A percentile compares a stretch with the other conserved stretches of the same genome.
phyloP scores from a whole-genome alignment of 441 rosid species.

The Bocquillonia castaneifolia region DNA sequence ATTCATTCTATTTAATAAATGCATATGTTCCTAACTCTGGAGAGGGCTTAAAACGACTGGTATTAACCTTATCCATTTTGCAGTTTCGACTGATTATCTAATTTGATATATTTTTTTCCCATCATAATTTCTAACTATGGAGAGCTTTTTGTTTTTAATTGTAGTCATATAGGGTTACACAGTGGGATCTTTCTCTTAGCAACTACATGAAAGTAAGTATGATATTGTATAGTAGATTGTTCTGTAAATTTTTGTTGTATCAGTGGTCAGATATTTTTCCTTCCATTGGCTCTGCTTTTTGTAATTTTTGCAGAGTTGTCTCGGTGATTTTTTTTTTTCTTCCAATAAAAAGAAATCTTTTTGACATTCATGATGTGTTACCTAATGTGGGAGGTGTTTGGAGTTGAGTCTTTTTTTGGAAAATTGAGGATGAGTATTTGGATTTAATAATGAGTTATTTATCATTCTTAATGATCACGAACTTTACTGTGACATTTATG shows the following conservation, averaged over 20 bases:
- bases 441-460: background rate
- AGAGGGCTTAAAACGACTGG: conserved; percentile 94
- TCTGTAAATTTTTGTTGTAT: background rate
- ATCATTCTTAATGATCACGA: background rate
- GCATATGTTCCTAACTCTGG: conserved; percentile 89
- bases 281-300: background rate
- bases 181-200: conserved; percentile 87
- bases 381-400: background rate
- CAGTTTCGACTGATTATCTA: conserved; percentile 10
- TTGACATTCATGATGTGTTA: background rate
- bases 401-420: background rate
- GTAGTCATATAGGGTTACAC: conserved; percentile 62
- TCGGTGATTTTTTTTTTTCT: background rate
- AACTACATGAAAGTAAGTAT: conserved; percentile 67
- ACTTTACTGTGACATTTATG: background rate
- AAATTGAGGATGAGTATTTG: background rate
- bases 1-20: conserved; percentile 66
- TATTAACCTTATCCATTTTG: conserved; percentile 26
- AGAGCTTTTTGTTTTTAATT: conserved; percentile 18
- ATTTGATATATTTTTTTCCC: conserved; percentile 7
- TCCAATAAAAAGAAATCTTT: background rate
- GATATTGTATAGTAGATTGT: background rate
- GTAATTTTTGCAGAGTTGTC: background rate
- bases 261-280: background rate
- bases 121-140: background rate